Conservation (phyloP, 345 rosid species). For the Garcia nutans region DNA sequence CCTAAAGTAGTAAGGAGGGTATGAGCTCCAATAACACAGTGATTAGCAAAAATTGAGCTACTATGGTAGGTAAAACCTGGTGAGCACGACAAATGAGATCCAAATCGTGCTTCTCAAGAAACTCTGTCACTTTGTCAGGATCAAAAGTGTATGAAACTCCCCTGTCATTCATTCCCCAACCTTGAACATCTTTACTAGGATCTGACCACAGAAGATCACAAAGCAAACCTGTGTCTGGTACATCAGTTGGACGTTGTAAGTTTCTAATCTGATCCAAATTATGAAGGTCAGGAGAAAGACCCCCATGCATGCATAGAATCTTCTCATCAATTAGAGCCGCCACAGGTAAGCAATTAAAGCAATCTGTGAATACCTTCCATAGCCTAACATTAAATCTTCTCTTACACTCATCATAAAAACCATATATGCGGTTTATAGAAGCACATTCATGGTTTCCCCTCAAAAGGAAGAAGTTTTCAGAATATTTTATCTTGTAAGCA, state of each 20-base stretch:
- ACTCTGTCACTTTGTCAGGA: slow-evolving; percentile 67
- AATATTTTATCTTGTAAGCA: slow-evolving; percentile 78
- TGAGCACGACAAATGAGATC: slow-evolving; percentile 90
- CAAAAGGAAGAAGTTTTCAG: slow-evolving; percentile 73
- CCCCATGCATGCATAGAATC: slow-evolving; percentile 91
- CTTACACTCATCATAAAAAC: slow-evolving; percentile 84
- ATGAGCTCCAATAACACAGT: not conserved
- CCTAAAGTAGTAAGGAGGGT: not conserved
- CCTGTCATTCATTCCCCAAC: slow-evolving; percentile 87
- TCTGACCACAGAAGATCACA: slow-evolving; percentile 93
- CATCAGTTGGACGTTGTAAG: slow-evolving; percentile 67
- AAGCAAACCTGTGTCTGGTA: slow-evolving; percentile 78
- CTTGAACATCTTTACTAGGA: slow-evolving; percentile 65
- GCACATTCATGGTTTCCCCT: slow-evolving; percentile 95
- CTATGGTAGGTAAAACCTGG: slow-evolving; percentile 48
- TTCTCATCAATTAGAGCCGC: slow-evolving; percentile 87
- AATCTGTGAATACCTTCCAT: slow-evolving; percentile 76
- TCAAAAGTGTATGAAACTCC: slow-evolving; percentile 83
- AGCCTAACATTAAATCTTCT: slow-evolving; percentile 72
- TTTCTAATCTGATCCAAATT: slow-evolving; percentile 63
- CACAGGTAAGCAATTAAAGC: slow-evolving; percentile 85
- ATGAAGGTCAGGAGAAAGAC: slow-evolving; percentile 75
- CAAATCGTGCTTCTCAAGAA: slow-evolving; percentile 72
- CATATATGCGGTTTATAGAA: slow-evolving; percentile 78
- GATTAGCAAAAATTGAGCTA: slow-evolving; percentile 1